Conservation (phyloP, 805 yeast species). For the Hanseniaspora lachancei region DNA sequence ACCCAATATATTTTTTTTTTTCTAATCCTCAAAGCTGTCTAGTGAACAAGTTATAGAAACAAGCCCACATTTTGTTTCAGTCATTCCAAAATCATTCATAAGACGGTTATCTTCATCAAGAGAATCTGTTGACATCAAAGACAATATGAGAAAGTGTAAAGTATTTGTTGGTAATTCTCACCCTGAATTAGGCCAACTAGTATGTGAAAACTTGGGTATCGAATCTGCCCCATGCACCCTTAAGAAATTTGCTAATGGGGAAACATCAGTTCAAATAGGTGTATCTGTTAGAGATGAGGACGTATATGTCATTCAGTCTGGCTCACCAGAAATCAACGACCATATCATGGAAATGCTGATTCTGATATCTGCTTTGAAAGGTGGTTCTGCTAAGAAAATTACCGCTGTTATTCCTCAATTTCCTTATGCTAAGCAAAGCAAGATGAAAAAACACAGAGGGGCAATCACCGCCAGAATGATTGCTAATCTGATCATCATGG, state of each 20-base stretch:
- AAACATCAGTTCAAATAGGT: slow-evolving; percentile 90
- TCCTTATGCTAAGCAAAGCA: slow-evolving; percentile 92
- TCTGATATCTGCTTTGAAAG: slow-evolving; percentile 86
- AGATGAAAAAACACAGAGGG: slow-evolving; percentile 98
- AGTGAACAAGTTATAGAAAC: slow-evolving; percentile 3
- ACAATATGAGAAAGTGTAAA: slow-evolving; percentile 84
- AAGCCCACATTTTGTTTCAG: slow-evolving; percentile 12
- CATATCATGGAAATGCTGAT: slow-evolving; percentile 93
- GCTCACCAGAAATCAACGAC: slow-evolving; percentile 77
- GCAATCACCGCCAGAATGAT: slow-evolving; percentile 98
- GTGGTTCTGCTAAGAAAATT: slow-evolving; percentile 95
- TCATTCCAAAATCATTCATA: slow-evolving; percentile 13
- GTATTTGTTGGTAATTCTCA: slow-evolving; percentile 94
- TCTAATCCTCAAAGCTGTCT: not conserved
- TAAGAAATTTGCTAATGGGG: slow-evolving; percentile 92
- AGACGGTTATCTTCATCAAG: slow-evolving; percentile 11
- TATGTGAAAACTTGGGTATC: slow-evolving; percentile 82
- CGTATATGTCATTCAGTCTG: slow-evolving; percentile 83
- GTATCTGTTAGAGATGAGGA: slow-evolving; percentile 94
- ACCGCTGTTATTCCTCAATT: slow-evolving; percentile 94
- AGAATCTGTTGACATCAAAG: not conserved
- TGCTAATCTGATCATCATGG: slow-evolving; percentile 89
- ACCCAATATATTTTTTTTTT: not conserved
- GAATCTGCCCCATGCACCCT: slow-evolving; percentile 87
- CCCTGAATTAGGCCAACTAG: slow-evolving; percentile 81